phyloP scores from a whole-genome alignment of 768 basidiomycete genomes.

The Boletales sp. region DNA sequence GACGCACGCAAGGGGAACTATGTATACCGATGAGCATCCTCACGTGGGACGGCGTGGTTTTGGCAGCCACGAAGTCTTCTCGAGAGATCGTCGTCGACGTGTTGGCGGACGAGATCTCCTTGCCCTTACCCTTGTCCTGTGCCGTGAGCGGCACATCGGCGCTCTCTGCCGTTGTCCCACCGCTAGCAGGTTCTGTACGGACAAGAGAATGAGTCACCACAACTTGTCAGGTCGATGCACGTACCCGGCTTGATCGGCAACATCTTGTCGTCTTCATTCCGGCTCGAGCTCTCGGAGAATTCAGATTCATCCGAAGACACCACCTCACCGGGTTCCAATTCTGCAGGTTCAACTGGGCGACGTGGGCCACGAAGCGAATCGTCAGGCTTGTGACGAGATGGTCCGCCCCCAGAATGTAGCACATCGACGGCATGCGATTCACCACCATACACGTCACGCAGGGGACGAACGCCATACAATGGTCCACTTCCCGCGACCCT shows the following conservation, averaged over 20 bases:
- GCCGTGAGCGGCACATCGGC: not conserved
- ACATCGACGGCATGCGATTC: not conserved
- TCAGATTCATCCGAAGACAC: constrained; percentile 21
- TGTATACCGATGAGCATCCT: constrained; percentile 14
- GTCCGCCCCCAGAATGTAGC: not conserved
- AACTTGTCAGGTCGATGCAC: not conserved
- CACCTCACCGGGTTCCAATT: constrained; percentile 27
- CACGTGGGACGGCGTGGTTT: constrained; percentile 9
- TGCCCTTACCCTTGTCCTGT: constrained; percentile 9
- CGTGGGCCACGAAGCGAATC: not conserved
- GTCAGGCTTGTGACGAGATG: not conserved
- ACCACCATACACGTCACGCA: not conserved
- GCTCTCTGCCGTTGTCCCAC: not conserved
- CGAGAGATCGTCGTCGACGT: not conserved
- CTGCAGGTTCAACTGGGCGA: constrained; percentile 1
- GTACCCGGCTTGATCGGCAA: constrained; percentile 11
- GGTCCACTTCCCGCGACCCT: not conserved
- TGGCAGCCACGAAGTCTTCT: not conserved
- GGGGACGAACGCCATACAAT: not conserved
- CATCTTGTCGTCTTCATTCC: constrained; percentile 13
- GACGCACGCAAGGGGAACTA: not conserved
- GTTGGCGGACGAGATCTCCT: constrained; percentile 3
- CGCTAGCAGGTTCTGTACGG: not conserved
- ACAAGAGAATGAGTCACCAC: not conserved
- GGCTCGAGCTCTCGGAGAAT: constrained; percentile 22